Base-by-base conservation (phyloP, 2,329 filamentous ascomycete genomes). In the Diaporthe sp. region DNA sequence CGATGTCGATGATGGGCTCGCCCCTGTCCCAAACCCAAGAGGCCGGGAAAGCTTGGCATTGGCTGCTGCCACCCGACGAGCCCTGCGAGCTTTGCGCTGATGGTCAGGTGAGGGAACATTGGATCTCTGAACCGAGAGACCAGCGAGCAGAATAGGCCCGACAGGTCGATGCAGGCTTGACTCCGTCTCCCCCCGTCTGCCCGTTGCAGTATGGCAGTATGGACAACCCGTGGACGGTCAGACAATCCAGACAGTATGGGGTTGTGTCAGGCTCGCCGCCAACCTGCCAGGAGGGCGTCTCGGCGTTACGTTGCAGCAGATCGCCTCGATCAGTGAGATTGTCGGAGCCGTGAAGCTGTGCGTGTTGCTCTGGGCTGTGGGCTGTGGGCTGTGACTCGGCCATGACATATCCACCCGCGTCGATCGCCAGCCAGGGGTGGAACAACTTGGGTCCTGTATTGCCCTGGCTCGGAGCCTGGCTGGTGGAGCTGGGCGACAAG, bases 31-130 rank as follows among this genome's bases (percentile, higher is more conserved):
- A 67, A 50, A 67, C 61, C 61, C 61, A 67, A 35, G 28, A 33
- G 61, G 61, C 45, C 61, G 61, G 61, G 61, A 67, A 67, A 67
- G 61, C 61, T 67, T 67, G 61, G 61, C 61, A 52, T 35, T 67
- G 61, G 61, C 42, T 50, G 61, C 60, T n/a, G n/a, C 19, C 9
- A 50, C 38, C 40, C 38, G 55, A 58, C 19, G 22, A 58, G 22
- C 55, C 28, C 55, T 38, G 30, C 19, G 33, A 58, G 28, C 33
- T 25, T 19, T n/a, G n/a, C 19, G 57, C 57, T 28, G 35, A 42
- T 22, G 25, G 38, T 45, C 58, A 64, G 58, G 58, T 64, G 58
- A 64, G 58, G 58, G 38, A 64, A 25, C 58, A 45, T 45, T 25
- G 58, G 42, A n/a, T n/a, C n/a, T 17, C 22, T n/a, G 57, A 38